phyloP scores from a whole-genome alignment of 495 filamentous ascomycete genomes.

The Hypoxylon subgilvum region DNA sequence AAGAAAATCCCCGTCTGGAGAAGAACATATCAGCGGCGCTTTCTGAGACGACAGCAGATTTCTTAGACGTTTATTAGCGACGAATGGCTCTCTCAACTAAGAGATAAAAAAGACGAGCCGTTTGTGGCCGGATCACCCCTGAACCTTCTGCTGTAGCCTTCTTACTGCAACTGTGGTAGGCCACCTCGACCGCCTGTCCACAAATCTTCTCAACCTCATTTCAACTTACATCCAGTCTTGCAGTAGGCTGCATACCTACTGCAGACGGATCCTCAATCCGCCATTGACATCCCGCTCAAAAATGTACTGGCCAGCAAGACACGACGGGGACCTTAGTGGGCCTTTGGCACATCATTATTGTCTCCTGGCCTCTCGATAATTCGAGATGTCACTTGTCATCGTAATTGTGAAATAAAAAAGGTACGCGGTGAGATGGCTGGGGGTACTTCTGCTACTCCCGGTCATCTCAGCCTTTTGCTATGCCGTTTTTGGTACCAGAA shows the following conservation, averaged over 20 bases:
- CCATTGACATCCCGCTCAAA: slow-evolving; percentile 12
- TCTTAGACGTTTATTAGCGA: slow-evolving; percentile 13
- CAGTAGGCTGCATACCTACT: slow-evolving; percentile 36
- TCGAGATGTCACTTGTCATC: slow-evolving; percentile 13
- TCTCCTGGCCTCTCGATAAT: slow-evolving; percentile 11
- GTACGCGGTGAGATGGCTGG: slow-evolving; percentile 28
- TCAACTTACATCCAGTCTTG: slow-evolving; percentile 31
- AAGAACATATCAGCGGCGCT: slow-evolving; percentile 18
- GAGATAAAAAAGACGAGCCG: background rate
- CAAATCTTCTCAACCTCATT: slow-evolving; percentile 38
- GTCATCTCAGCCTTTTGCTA: slow-evolving; percentile 32
- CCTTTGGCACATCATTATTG: slow-evolving; percentile 30
- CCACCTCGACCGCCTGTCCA: slow-evolving; percentile 24
- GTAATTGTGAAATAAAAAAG: background rate
- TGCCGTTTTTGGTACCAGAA: slow-evolving; percentile 23
- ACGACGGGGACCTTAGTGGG: slow-evolving; percentile 21
- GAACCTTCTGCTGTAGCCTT: slow-evolving; percentile 22
- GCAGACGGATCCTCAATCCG: slow-evolving; percentile 32
- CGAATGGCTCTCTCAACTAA: slow-evolving; percentile 24
- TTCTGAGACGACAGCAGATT: slow-evolving; percentile 32
- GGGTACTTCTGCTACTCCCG: slow-evolving; percentile 15
- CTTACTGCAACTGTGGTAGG: slow-evolving; percentile 22
- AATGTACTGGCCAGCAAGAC: slow-evolving; percentile 28
- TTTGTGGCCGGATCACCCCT: slow-evolving; percentile 5
- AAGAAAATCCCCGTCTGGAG: slow-evolving; percentile 24